phyloP scores from a whole-genome alignment of 176 grass and related monocot species.

The Triticum turgidum region DNA sequence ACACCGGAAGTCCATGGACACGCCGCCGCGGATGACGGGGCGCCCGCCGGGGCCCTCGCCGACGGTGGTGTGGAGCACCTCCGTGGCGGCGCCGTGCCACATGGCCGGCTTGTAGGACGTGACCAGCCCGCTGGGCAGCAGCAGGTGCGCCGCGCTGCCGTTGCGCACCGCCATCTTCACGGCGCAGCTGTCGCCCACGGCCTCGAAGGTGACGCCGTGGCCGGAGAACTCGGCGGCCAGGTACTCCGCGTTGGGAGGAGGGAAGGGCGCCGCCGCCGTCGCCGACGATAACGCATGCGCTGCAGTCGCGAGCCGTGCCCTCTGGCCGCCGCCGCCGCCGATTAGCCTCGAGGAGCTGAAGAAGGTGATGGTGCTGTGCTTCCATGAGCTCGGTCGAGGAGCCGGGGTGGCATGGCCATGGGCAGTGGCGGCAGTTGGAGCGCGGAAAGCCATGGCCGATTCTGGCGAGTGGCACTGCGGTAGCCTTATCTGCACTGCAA shows the following conservation, averaged over 20 bases:
- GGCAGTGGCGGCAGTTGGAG: conserved; percentile 22
- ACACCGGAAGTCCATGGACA: conserved; percentile 47
- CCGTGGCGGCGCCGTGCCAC: conserved; percentile 70
- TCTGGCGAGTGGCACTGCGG: conserved; percentile 10
- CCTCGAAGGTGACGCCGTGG: conserved; percentile 69
- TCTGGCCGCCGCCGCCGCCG: not conserved
- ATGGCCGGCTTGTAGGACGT: conserved; percentile 81
- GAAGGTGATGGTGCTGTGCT: not conserved
- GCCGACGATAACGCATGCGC: conserved; percentile 23
- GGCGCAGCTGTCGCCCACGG: conserved; percentile 53
- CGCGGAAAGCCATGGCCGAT: conserved; percentile 32
- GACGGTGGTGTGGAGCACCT: conserved; percentile 73
- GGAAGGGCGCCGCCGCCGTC: not conserved
- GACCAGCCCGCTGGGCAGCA: conserved; percentile 78
- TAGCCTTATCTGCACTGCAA: conserved; percentile 36
- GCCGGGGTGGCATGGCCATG: conserved; percentile 18
- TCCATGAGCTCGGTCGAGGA: conserved; percentile 21
- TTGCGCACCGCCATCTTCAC: conserved; percentile 67
- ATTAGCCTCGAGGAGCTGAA: conserved; percentile 4
- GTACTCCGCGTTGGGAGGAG: conserved; percentile 57
- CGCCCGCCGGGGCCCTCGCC: conserved; percentile 20
- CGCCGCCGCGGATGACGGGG: conserved; percentile 58
- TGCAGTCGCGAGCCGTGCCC: not conserved
- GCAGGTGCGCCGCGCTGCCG: conserved; percentile 62
- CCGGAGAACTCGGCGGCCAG: conserved; percentile 72